Percentiles rank a stretch among this genome's conserved stretches.
These are phyloP conservation scores for Aechmea fasciata DNA, from an alignment of 176 grass and related monocot genomes.

Conservation along the genomic window DNA sequence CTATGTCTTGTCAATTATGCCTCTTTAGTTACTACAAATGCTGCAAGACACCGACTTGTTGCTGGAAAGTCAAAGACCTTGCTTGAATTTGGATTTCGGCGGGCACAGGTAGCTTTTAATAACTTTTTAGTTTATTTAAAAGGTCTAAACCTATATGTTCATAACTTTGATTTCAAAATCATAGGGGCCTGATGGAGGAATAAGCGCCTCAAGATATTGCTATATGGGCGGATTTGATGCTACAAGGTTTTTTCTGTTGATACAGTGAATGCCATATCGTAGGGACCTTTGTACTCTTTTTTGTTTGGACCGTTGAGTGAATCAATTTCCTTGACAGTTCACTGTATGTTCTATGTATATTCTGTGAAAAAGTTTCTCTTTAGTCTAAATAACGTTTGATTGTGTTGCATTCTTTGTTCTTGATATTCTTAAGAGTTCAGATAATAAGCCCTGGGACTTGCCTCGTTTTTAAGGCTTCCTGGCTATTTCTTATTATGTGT, in stretches of 20 bases:
- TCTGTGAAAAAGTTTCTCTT: too few relatives aligned
- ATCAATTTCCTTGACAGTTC: background rate
- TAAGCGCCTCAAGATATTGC: conserved; percentile 90
- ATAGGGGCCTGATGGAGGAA: conserved; percentile 96
- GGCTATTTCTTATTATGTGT: background rate
- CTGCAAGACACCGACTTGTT: conserved; percentile 72
- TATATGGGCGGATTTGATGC: conserved; percentile 99
- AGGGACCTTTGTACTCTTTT: conserved; percentile 1
- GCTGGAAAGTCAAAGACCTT: conserved; percentile 84
- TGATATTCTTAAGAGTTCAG: background rate
- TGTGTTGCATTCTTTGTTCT: background rate
- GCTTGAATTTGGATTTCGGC: conserved; percentile 90
- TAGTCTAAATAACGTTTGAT: too few relatives aligned
- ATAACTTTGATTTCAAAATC: conserved; percentile 1
- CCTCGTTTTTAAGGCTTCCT: background rate
- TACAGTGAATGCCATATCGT: conserved; percentile 2
- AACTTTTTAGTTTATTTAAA: background rate
- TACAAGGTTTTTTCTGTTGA: conserved; percentile 45
- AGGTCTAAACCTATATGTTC: background rate
- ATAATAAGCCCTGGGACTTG: background rate
- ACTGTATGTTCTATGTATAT: background rate
- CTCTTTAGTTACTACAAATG: conserved; percentile 94
- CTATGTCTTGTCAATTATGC: conserved; percentile 89
- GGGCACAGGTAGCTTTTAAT: conserved; percentile 52
- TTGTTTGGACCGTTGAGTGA: background rate